Base-by-base conservation (phyloP, 2,329 filamentous ascomycete genomes). In the Lecanicillium sp. region DNA sequence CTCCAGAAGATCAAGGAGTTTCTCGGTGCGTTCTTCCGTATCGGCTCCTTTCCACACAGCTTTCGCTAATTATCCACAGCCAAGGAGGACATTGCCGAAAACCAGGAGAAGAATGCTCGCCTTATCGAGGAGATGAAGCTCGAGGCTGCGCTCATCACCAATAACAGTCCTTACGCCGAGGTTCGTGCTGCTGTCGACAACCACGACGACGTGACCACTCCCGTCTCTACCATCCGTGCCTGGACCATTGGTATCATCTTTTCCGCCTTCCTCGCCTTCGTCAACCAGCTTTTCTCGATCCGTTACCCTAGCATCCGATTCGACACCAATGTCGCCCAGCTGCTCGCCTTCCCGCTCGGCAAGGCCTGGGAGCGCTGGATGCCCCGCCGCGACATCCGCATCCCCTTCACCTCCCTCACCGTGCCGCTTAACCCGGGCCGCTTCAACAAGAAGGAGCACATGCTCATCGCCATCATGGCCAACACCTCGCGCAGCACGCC, bases 381-480 rank as follows among this genome's bases (percentile, higher is more conserved):
- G 36, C 65, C 67, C 3, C 62, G 61, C 35, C 55, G 51, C 5
- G 19, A 47, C 4, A 45, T 49, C 15, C 23, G 10, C 5, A 52
- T 59, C 15, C 57, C 62, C 8, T 64, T 67, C 44, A 57, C 52
- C 14, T 52, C 58, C 6, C 62, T 59, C 50, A 65, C 64, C 3
- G 50, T 60, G 12, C 66, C 60, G 14, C 60, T 72, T n/a, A 74
- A 73, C 53, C 70, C 72, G 0, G 70, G 71, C 3, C 67, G 66
- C 1, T 76, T 76, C 58, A 72, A 68, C 52, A 68, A 67, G 54
- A 77, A 77, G 58, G 73, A 77, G 58, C 73, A 77, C 59, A 70
- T 72, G 61, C 60, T 77, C 26, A 70, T 75, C 50, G 68, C 68
- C 33, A 70, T 73, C 56, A 72, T 74, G 69, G 73, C 79, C 42